Percentiles rank a stretch among this genome's conserved stretches.
Conservation (phyloP, 2,329 filamentous ascomycete genomes). For the Ceratocystis alfenasii region DNA sequence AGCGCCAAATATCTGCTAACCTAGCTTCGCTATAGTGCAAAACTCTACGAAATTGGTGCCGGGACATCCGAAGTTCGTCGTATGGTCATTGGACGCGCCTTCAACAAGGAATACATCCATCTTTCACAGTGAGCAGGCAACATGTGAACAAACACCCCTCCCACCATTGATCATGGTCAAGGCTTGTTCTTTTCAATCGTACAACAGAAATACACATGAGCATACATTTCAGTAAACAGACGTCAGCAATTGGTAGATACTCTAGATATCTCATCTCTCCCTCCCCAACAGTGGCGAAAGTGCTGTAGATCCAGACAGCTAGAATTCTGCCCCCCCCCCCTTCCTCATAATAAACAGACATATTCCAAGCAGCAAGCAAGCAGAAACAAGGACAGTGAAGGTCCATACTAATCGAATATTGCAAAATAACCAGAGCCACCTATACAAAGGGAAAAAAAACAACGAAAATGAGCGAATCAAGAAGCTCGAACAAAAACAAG, state of each 20-base stretch:
- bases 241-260: background rate
- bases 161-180: background rate
- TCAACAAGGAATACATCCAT: conserved; percentile 68
- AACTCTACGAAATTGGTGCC: conserved; percentile 91
- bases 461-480: background rate
- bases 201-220: background rate
- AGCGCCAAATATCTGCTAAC: conserved; percentile 26
- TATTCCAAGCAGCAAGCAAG: too few species aligned
- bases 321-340: background rate
- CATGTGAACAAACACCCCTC: too few species aligned
- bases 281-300: background rate
- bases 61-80: conserved; percentile 88
- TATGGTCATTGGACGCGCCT: conserved; percentile 87
- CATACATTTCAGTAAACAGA: background rate
- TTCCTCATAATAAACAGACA: too few species aligned
- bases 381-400: too few species aligned
- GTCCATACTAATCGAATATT: too few species aligned
- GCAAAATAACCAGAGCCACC: background rate
- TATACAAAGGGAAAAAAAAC: background rate
- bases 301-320: background rate
- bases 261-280: background rate
- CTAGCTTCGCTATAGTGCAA: conserved; percentile 37
- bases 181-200: background rate
- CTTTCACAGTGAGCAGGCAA: conserved; percentile 20
- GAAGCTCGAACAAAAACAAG: background rate